Base-by-base conservation (phyloP, 768 basidiomycete species). In the Boletus pseudopeckii region DNA sequence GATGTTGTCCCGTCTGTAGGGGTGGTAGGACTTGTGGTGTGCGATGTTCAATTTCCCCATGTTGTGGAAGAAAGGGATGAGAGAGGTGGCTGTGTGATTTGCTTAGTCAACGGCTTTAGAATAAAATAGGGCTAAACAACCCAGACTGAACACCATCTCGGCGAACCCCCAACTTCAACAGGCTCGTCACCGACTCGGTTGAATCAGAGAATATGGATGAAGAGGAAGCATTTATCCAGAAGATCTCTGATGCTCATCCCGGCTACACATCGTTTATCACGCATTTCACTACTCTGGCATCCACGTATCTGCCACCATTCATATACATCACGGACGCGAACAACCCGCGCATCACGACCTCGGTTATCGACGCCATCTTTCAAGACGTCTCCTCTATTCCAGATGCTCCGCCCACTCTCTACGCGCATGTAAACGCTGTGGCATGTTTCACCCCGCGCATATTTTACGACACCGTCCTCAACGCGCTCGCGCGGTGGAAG, bases 21-120 rank as follows among this genome's bases (percentile, higher is more conserved):
- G 90, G 59, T 93, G 90, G 68, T 92, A 92, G 1, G 89, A 91
- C 66, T 93, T 93, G 76, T 92, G 90, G 68, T 92, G 90, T 13
- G 90, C 90, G 67, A 92, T 92, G 66, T 91, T 91, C 22, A 92
- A 79, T 64, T 59, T 58, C 26, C 57, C 57, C 57, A 54, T 58
- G 1, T 28, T 14, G 1, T 17, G 11, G 18, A n/a, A 36, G 22
- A 2, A 22, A 6, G 30, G 10, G 30, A 4, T 5, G 33, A 7
- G 9, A 10, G 4, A 13, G 39, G 43, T 48, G 38, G 18, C 20
- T 47, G 40, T 36, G n/a, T 10, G 6, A 0, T 10, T 4, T 18
- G 42, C 26, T 58, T 59, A 51, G 64, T 60, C 56, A 58, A 48
- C 45, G 28, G 22, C 64, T 5, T 56, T 38, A 20, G 54, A 55